Base-by-base conservation (phyloP, 2,329 filamentous ascomycete species). In the Lachnellula hyalina region DNA sequence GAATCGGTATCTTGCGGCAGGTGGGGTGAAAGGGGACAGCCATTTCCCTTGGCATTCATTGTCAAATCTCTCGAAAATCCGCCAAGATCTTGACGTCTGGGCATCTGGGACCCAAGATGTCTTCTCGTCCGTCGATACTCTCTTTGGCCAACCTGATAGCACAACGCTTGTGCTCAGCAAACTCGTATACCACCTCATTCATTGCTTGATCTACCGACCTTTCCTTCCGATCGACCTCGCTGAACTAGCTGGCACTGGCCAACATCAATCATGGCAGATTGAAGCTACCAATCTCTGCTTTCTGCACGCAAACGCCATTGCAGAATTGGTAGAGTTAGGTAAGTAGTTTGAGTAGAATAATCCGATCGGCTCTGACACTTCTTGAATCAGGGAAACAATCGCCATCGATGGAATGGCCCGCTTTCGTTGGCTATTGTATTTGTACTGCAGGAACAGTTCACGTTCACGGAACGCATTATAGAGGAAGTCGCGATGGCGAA, bases 231-330 rank as follows among this genome's bases (percentile, higher is more conserved):
- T 96, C 58, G 88, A 95, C 68, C 76, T 95, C 3, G 82, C 86
- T 23, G 90, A 95, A 68, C 80, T 96, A 6, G 83, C 88, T 12
- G 87, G 88, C 14, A 86, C 82, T 0, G 88, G 88, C 1, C 90
- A 95, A 65, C 89, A 95, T 62, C 90, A 95, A 68, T 92, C 89
- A 28, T 96, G 90, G 90, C 90, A 95, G 68, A 93, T 95, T 47
- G 89, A 95, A 68, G 89, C 90, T 0, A 95, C 90, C 0, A 93
- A 94, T 65, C 79, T 93, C 67, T 95, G 90, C 70, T 94, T 86
- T 68, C 74, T 92, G 17, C 90, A 96, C 62, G 90, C 90, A 5
- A 96, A 95, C 65, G 89, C 90, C 5, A 92, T 95, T 50, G 85
- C 89, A 1, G 90, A 95, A 65, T 74, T 96, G 2, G 85, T 91